Percentiles rank a stretch among this genome's conserved stretches.
phyloP scores from a whole-genome alignment of 805 yeast species.

The Saccharomycopsis malanga region DNA sequence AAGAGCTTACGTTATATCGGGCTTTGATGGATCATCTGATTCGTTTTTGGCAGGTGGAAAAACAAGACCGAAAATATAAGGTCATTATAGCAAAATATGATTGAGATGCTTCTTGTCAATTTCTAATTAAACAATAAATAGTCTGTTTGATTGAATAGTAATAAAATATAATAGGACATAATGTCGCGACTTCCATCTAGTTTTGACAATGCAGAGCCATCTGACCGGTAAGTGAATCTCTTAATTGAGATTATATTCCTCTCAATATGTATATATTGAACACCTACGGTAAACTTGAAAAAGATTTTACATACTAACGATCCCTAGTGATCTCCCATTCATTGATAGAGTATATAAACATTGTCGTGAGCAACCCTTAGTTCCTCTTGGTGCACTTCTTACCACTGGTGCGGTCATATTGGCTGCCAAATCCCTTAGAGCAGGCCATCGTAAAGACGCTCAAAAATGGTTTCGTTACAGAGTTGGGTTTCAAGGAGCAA shows the following conservation, averaged over 20 bases:
- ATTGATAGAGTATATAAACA: conserved; percentile 52
- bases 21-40: no score
- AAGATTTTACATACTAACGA: not conserved
- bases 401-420: conserved; percentile 76
- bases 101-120: no score
- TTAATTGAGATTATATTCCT: no score
- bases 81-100: no score
- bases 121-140: no score
- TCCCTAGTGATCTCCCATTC: conserved; percentile 35
- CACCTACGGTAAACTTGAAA: no score
- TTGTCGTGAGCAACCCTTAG: conserved; percentile 81
- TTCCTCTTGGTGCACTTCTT: conserved; percentile 72
- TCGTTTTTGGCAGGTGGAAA: no score
- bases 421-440: conserved; percentile 68
- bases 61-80: no score
- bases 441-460: conserved; percentile 67
- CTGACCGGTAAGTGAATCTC: not conserved
- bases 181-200: conserved; percentile 13
- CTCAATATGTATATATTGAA: no score
- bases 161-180: no score
- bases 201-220: conserved; percentile 4
- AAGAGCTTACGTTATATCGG: no score
- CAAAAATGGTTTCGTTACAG: conserved; percentile 87
- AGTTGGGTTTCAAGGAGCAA: conserved; percentile 78
- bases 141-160: no score